Base-by-base conservation (phyloP, 2,329 filamentous ascomycete species). In the Biscogniauxia sp. region DNA sequence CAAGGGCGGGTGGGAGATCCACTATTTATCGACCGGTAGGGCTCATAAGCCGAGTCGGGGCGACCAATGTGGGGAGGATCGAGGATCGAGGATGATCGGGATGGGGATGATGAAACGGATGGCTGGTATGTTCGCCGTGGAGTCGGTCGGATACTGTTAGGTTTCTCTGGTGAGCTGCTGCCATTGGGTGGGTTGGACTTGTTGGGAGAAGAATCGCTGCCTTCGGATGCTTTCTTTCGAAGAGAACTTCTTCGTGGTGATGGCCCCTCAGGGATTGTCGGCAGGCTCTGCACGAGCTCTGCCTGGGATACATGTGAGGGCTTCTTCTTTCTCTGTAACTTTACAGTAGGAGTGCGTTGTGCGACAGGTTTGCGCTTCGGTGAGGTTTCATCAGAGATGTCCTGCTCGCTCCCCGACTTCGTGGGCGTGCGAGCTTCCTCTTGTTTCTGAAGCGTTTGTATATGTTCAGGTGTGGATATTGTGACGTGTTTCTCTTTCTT, bases 21-120 rank as follows among this genome's bases (percentile, higher is more conserved):
- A 17, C 75, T 72, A 53, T 78, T 80, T 58, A 78, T 74, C 49
- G 78, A 77, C 41, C 80, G 80, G 65, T 84, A 89, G 17, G 83
- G 80, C 9, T 82, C 72, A 69, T 90, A 92, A 5, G 86, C 83
- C 1, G 84, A 81, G 65, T 91, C 88, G 41, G 86, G 82, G 3
- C 87, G 85, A 5, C 82, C 82, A 72, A 90, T 87, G 62, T 80
- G 78, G 2, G 83, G 83, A 3, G 84, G 82, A 56, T 89, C 88
- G 57, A 82, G 75, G 60, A 86, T 79, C 8, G 84, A 86, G 23
- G 77, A 79, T 17, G 74, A 73, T 60, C 77, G 73, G 25, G 80
- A 79, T 60, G 76, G 76, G 15, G 68, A 73, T 11, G 83, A 84
- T 56, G 77, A 75, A 61, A 84, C 73, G 37, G 82, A 85, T 2